A percentile compares a stretch with the other conserved stretches of the same genome.
Evolutionary conservation across 495 filamentous ascomycete species (phyloP).

Genomic region (Neurospora tetrasperma): DNA sequence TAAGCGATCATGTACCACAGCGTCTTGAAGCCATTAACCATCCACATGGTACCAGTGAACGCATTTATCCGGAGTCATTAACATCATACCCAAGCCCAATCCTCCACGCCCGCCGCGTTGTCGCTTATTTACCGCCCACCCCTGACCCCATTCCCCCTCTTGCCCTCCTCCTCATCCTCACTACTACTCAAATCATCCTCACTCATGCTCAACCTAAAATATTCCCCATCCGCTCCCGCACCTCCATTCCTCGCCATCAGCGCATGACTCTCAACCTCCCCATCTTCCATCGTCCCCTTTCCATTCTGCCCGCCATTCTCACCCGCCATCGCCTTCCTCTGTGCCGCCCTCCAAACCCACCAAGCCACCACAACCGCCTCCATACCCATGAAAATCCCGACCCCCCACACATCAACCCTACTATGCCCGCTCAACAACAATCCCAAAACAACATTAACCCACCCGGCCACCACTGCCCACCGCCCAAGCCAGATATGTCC

Average conservation of each 20-base stretch:
- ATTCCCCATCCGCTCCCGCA: conserved; percentile 5
- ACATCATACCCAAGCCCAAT: background rate
- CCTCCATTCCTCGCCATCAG: conserved; percentile 1
- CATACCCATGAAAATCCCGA: background rate
- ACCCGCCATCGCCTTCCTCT: background rate
- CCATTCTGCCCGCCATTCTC: background rate
- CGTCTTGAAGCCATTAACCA: background rate
- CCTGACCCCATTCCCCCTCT: background rate
- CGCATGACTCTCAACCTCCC: conserved; percentile 4
- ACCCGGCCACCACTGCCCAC: conserved; percentile 10
- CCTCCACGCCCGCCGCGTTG: rapidly evolving
- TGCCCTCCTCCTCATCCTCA: conserved; percentile 7
- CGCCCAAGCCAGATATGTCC: conserved; percentile 20
- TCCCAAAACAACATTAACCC: conserved; percentile 18
- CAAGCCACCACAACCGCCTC: conserved; percentile 5
- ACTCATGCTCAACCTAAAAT: conserved; percentile 20
- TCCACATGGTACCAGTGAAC: background rate
- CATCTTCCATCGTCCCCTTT: background rate
- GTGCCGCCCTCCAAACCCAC: conserved; percentile 10
- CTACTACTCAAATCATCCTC: conserved; percentile 17
- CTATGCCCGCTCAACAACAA: conserved; percentile 9
- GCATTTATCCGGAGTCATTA: background rate
- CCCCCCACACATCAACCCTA: background rate
- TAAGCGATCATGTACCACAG: background rate
- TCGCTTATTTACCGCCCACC: background rate